phyloP scores from a whole-genome alignment of 768 basidiomycete species.

The Gautieria morchelliformis region DNA sequence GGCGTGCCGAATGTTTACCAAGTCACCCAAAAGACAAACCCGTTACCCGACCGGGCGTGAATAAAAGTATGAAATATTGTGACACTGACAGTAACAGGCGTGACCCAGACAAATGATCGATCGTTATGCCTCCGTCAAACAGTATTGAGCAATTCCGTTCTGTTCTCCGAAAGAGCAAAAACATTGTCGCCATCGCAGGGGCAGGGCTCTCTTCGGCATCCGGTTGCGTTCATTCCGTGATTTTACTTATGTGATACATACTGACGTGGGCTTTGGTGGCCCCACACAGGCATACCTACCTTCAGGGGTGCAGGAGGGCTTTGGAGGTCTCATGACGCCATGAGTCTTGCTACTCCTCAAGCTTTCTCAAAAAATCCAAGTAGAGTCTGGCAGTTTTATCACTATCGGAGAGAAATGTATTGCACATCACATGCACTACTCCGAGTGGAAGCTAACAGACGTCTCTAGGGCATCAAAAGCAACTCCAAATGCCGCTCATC shows the following conservation, averaged over 20 bases:
- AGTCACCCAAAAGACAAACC: too few species aligned
- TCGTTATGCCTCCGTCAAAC: slow-evolving; percentile 2
- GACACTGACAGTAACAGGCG: too few species aligned
- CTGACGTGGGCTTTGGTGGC: too few species aligned
- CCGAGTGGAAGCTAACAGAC: background rate
- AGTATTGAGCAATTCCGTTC: slow-evolving; percentile 17
- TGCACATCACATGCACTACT: background rate
- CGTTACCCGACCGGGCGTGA: too few species aligned
- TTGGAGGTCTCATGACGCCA: slow-evolving; percentile 43
- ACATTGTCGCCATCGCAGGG: slow-evolving; percentile 37
- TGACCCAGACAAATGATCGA: too few species aligned
- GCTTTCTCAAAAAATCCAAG: slow-evolving; percentile 40
- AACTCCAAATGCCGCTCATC: slow-evolving; percentile 48
- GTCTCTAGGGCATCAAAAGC: slow-evolving; percentile 34
- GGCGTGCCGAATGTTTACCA: too few species aligned
- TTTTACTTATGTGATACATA: too few species aligned
- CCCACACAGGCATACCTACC: slow-evolving; percentile 18
- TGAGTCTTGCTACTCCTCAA: slow-evolving; percentile 42
- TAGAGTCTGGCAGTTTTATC: slow-evolving; percentile 57
- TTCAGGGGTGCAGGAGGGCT: slow-evolving; percentile 19
- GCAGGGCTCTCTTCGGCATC: slow-evolving; percentile 57
- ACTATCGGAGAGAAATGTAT: slow-evolving; percentile 46
- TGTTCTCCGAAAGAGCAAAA: slow-evolving; percentile 19
- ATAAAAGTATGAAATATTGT: too few species aligned
- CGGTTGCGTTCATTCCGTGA: background rate